Evolutionary conservation across 208 protist genomes (phyloP).

Genomic region (Crithidia fasciculata): DNA sequence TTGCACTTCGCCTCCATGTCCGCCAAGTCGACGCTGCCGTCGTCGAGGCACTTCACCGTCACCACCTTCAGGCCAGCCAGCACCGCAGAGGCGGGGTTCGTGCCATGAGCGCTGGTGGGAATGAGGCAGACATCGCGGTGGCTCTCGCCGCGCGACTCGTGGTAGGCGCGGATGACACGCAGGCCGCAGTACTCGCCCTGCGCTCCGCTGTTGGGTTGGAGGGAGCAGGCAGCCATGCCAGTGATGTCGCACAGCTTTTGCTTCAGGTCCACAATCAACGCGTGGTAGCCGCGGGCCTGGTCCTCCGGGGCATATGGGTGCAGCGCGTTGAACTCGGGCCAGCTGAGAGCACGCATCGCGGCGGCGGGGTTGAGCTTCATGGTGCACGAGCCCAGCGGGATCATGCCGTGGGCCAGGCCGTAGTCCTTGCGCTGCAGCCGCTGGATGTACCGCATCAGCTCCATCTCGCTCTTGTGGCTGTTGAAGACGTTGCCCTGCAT

Average conservation of each 20-base stretch:
- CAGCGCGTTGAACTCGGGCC: constrained; percentile 92
- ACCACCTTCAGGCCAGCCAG: constrained; percentile 94
- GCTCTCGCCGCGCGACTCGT: constrained; percentile 71
- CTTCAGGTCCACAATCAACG: constrained; percentile 82
- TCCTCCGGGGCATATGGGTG: constrained; percentile 96
- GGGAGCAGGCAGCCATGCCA: constrained; percentile 94
- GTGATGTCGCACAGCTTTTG: constrained; percentile 93
- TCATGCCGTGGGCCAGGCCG: constrained; percentile 95
- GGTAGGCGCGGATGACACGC: constrained; percentile 81
- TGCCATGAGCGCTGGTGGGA: constrained; percentile 97
- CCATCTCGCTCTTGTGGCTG: constrained; percentile 95
- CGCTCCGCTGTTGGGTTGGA: constrained; percentile 98
- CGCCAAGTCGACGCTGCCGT: constrained; percentile 94
- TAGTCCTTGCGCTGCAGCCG: constrained; percentile 95
- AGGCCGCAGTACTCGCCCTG: constrained; percentile 98
- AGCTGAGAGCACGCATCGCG: constrained; percentile 96
- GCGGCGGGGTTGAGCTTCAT: constrained; percentile 99
- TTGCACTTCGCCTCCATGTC: constrained; percentile 92
- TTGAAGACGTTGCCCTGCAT: constrained; percentile 96
- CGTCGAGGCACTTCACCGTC: constrained; percentile 87
- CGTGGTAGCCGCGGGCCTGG: constrained; percentile 90
- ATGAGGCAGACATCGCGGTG: constrained; percentile 98
- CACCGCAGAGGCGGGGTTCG: constrained; percentile 98
- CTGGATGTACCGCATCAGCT: constrained; percentile 97
- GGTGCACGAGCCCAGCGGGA: constrained; percentile 98